phyloP scores from a whole-genome alignment of 805 yeast species.

The fission yeast (Schizosaccharomyces pombe) region DNA sequence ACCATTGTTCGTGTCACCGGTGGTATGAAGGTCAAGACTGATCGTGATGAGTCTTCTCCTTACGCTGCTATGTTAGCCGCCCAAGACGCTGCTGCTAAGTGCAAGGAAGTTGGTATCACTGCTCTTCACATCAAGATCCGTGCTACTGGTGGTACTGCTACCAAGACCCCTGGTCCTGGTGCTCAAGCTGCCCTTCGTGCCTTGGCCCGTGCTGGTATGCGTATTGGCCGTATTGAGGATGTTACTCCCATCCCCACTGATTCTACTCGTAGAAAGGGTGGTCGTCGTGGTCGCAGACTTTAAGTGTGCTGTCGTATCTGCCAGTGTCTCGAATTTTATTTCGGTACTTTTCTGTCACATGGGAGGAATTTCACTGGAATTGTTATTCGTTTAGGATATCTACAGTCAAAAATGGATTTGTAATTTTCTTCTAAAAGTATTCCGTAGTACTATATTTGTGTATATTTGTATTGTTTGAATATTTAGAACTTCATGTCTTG shows the following conservation, averaged over 20 bases:
- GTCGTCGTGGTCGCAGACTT: conserved; percentile 99
- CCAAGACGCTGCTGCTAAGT: conserved; percentile 95
- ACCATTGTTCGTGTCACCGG: conserved; percentile 99
- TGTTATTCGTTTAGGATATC: too few species aligned
- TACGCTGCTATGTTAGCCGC: conserved; percentile 99
- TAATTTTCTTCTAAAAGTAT: too few species aligned
- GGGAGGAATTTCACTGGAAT: neutral
- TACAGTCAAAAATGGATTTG: too few species aligned
- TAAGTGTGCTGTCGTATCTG: conserved; percentile 16
- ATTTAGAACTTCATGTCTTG: too few species aligned
- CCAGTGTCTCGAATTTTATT: neutral
- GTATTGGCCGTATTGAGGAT: conserved; percentile 99
- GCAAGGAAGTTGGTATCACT: conserved; percentile 99
- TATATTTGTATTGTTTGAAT: too few species aligned
- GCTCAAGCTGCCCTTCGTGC: conserved; percentile 96
- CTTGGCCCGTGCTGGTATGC: conserved; percentile 96
- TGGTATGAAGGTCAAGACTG: conserved; percentile 99
- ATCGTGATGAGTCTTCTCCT: conserved; percentile 99
- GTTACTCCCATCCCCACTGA: conserved; percentile 99
- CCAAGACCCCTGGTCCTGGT: conserved; percentile 92
- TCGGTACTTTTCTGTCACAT: neutral
- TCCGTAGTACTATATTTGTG: too few species aligned
- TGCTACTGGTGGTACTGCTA: conserved; percentile 99
- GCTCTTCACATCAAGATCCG: conserved; percentile 98
- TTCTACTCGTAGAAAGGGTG: conserved; percentile 99